Evolutionary conservation across 768 basidiomycete genomes (phyloP).

Genomic region (Termitomyces sp.): DNA sequence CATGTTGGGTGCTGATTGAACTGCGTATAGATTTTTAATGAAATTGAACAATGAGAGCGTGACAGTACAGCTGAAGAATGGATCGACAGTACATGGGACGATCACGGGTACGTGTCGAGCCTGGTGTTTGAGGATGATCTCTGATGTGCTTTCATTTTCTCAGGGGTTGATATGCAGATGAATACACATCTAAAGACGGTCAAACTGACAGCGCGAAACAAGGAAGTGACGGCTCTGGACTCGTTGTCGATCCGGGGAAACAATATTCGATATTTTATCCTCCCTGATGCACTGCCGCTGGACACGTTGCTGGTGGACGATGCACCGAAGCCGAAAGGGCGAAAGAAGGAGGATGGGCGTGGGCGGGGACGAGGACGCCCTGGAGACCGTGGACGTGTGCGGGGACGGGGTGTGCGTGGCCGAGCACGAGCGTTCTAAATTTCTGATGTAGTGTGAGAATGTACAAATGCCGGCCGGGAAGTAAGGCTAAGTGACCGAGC

Average conservation of each 20-base stretch:
- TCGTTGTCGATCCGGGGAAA: slow-evolving; percentile 93
- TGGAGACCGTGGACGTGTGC: slow-evolving; percentile 48
- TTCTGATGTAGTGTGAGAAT: slow-evolving; percentile 3
- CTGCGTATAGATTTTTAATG: slow-evolving; percentile 84
- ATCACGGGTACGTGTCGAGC: slow-evolving; percentile 71
- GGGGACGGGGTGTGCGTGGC: slow-evolving; percentile 39
- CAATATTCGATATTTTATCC: slow-evolving; percentile 93
- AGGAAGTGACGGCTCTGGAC: slow-evolving; percentile 83
- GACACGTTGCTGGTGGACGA: slow-evolving; percentile 98
- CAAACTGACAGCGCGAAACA: slow-evolving; percentile 91
- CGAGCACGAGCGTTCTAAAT: slow-evolving; percentile 26
- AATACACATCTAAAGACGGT: slow-evolving; percentile 98
- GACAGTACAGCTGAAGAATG: slow-evolving; percentile 97
- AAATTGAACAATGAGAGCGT: slow-evolving; percentile 99
- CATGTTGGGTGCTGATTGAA: slow-evolving; percentile 10
- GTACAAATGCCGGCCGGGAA: not conserved
- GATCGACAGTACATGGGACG: slow-evolving; percentile 90
- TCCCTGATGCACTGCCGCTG: slow-evolving; percentile 95
- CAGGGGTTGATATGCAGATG: slow-evolving; percentile 99
- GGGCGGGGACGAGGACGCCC: slow-evolving; percentile 54
- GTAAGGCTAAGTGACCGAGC: slow-evolving; percentile 14
- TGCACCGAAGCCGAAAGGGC: slow-evolving; percentile 90
- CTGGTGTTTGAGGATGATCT: not conserved
- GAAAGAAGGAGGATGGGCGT: slow-evolving; percentile 81
- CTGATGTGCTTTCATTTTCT: not conserved